Conservation (phyloP, 1,284 basidiomycete species). For the Cutaneotrichosporon cavernicola region DNA sequence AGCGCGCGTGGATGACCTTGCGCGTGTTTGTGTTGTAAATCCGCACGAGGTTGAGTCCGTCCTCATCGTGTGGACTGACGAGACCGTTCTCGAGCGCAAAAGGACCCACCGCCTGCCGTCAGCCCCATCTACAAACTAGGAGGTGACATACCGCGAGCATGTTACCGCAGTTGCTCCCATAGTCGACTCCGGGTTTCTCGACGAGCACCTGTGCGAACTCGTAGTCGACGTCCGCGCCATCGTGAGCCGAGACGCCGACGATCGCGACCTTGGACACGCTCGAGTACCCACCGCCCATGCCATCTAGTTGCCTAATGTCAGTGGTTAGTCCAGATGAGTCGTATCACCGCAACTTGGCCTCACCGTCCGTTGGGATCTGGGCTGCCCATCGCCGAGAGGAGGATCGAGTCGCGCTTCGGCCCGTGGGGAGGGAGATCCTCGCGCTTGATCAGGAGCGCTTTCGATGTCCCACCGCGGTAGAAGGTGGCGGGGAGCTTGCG, state of each 20-base stretch:
- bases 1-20: slow-evolving; percentile 22
- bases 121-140: slow-evolving; percentile 7
- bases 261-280: slow-evolving; percentile 78
- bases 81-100: slow-evolving; percentile 36
- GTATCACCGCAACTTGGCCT: neutral
- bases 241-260: slow-evolving; percentile 55
- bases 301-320: slow-evolving; percentile 65
- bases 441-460: slow-evolving; percentile 67
- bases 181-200: slow-evolving; percentile 30
- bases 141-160: slow-evolving; percentile 27
- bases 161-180: slow-evolving; percentile 41
- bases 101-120: slow-evolving; percentile 33
- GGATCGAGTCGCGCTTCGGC: slow-evolving; percentile 62
- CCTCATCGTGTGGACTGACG: slow-evolving; percentile 3
- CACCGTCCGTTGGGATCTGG: slow-evolving; percentile 65
- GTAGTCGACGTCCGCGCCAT: slow-evolving; percentile 36
- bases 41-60: slow-evolving; percentile 22
- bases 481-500: slow-evolving; percentile 18
- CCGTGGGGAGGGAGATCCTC: slow-evolving; percentile 58
- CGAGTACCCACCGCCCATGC: slow-evolving; percentile 69
- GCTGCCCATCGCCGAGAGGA: slow-evolving; percentile 77
- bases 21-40: slow-evolving; percentile 27
- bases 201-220: slow-evolving; percentile 33
- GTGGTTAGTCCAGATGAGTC: neutral
- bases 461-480: slow-evolving; percentile 70